Evolutionary conservation across 2,329 filamentous ascomycete genomes (phyloP), one percentile per base, ranked within the genome.

Genomic region (Pestalotiopsis sp.): DNA sequence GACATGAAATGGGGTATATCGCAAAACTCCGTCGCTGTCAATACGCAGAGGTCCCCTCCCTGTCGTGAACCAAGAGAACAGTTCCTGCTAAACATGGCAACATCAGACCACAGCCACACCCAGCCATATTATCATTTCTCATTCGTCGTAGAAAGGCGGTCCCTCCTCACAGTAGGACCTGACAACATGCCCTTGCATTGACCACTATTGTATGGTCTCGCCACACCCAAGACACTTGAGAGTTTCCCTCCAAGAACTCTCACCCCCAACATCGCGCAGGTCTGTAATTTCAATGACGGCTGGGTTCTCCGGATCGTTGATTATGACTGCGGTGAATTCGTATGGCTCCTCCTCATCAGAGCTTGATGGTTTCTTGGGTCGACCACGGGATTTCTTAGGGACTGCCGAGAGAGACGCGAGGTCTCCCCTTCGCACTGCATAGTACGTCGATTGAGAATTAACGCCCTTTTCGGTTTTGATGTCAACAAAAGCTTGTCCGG

Each of bases 191-290:
- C 11, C 20, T 52, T n/a, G 9, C 17, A 5, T 52, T 23, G n/a
- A 3, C n/a, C 20, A 17, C 25, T 62, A 62, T 20, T 85, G 82
- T 68, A 88, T 84, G 58, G 78, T 77, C n/a, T 78, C 74, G 25
- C 78, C 78, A 74, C 87, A 90, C 56, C 86, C 74, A 45, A 89
- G 80, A 70, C 87, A 90, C 62, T 80, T 77, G 39, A 85, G 76
- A 4, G 81, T 81, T 74, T 89, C 86, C 12, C 81, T 84, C 87
- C 87, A 90, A 11, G 78, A 79, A 76, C 85, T 87, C 39, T 84
- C 83, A 2, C 86, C 86, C 11, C 83, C 85, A 2, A 76, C 78
- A 11, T 81, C 79, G 61, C 87, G 82, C 61, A 88, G 76, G 71
- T 89, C 87, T 31, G 76, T 82, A 65, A 89, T 84, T 71, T 87